Evolutionary conservation across 2,329 filamentous ascomycete genomes (phyloP), one percentile per base, ranked within the genome.

Genomic region (Tothia fuscella): DNA sequence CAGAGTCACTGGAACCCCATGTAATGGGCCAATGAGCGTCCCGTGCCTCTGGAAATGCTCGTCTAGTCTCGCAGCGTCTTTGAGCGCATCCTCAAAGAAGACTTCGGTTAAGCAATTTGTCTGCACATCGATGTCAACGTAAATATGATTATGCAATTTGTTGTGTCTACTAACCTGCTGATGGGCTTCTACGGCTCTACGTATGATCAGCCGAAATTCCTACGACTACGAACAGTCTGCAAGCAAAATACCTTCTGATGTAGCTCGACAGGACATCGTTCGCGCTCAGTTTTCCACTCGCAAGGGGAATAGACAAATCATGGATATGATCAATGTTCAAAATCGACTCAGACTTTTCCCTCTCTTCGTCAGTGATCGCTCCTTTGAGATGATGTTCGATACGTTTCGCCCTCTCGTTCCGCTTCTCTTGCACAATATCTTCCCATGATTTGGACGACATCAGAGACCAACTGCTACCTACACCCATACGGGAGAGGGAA

Each of bases 1-100:
- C 35, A 86, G 66, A 0, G 77, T 74, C 35, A 81, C 62, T 0
- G 76, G 76, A 0, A 80, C 44, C 55, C 78, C 81, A 55, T 85
- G 80, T 2, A 86, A 65, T 2, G 80, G 78, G 0, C 81, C 80
- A 26, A 70, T 58, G 0, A 66, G 55, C 47, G 61, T 56, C 19
- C 65, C 66, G 6, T 60, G 67, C 36, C 55, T 58, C 16, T 56
- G 47, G 4, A 72, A 60, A 43, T 74, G 62, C 1, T 66, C 59
- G 51, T 77, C 74, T 0, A 76, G 62, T 26, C 66, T 58, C 46
- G 66, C 65, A 3, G 73, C 72, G 28, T 61, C 60, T 28, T 61
- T 53, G 35, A 76, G 59, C 3, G 71, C 72, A 52, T 69, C 65
- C 7, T 67, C 56, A 49, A 75, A 74, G 42, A 78, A 64, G 19